Evolutionary conservation across 2,329 filamentous ascomycete genomes (phyloP), one percentile per base, ranked within the genome.

Genomic region (Penicillium sp.): DNA sequence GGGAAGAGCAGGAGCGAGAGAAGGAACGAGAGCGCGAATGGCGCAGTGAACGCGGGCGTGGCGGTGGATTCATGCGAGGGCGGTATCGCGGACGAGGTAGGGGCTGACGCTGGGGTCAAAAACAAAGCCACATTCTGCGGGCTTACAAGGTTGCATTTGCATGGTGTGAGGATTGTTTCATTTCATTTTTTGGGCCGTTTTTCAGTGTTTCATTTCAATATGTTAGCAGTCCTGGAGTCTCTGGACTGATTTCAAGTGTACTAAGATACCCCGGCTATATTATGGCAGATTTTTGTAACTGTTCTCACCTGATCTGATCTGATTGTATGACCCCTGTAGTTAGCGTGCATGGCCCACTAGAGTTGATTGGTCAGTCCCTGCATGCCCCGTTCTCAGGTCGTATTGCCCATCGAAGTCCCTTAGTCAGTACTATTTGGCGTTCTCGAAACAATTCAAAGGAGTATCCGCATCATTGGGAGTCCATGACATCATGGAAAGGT

Each of bases 1-100:
- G 85, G 52, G 85, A 86, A 67, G 83, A 88, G 71, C 85, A 86
- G 64, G 80, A 83, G 69, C 76, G 77, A 55, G 77, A 82, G 65
- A 78, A 81, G 61, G 81, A 83, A 67, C 79, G 80, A 54, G 82
- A 82, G 64, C 79, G 82, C 58, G 81, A 83, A 62, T 80, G 80
- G 70, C 74, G 78, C 65, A 77, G 75, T 72, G 73, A 84, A 78
- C 73, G 84, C 70, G 76, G 81, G 67, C 80, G 78, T 27, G 73
- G 77, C 65, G 78, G 72, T 61, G 76, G 75, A n/a, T 78, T 76
- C 64, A 75, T 75, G 68, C 69, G 75, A 29, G 74, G 74, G 19
- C 68, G 75, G 39, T 77, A 72, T 60, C 68, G 78, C 61, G 79
- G 77, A 67, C 81, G 80, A 68, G 76, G 68, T 67, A 79, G 78